These are phyloP conservation scores for Melastoma candidum DNA, from an alignment of 441 rosid species.

Conservation along the genomic window DNA sequence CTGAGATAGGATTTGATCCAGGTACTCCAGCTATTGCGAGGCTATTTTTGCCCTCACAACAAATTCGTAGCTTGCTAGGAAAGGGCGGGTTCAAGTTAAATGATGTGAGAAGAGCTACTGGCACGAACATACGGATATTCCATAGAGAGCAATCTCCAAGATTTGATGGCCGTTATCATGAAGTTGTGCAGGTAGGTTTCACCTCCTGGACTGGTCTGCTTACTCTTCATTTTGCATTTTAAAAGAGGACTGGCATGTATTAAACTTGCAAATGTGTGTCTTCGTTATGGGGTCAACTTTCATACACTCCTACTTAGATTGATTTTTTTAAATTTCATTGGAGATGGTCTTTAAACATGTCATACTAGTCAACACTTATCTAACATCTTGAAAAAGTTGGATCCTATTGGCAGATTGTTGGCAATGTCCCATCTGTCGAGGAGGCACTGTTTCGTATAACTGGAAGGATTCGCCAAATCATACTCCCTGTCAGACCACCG, in stretches of 20 bases:
- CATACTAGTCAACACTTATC: no score
- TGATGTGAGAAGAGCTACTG: constrained; percentile 60
- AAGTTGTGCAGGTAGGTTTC: constrained; percentile 49
- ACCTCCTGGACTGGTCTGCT: neutral
- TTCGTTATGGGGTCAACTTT: no score
- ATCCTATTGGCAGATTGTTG: constrained; percentile 41
- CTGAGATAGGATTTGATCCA: constrained; percentile 61
- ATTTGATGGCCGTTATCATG: constrained; percentile 37
- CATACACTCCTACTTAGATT: no score
- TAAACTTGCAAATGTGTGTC: no score
- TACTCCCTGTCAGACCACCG: constrained; percentile 44
- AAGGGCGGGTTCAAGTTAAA: constrained; percentile 43
- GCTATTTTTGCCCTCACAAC: constrained; percentile 48
- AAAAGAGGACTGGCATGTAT: no score
- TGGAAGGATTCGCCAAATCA: constrained; percentile 47
- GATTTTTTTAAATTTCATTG: no score
- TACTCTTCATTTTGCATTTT: neutral
- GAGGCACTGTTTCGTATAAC: constrained; percentile 69
- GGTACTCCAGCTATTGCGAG: constrained; percentile 45
- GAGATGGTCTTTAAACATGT: neutral
- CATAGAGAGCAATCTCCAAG: constrained; percentile 41
- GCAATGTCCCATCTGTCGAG: constrained; percentile 51
- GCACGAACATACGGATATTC: constrained; percentile 43
- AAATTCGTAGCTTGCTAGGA: constrained; percentile 44
- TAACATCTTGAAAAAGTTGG: constrained; percentile 5